Evolutionary conservation across 2,329 filamentous ascomycete species (phyloP).

Genomic region (Fusarium penzigii): DNA sequence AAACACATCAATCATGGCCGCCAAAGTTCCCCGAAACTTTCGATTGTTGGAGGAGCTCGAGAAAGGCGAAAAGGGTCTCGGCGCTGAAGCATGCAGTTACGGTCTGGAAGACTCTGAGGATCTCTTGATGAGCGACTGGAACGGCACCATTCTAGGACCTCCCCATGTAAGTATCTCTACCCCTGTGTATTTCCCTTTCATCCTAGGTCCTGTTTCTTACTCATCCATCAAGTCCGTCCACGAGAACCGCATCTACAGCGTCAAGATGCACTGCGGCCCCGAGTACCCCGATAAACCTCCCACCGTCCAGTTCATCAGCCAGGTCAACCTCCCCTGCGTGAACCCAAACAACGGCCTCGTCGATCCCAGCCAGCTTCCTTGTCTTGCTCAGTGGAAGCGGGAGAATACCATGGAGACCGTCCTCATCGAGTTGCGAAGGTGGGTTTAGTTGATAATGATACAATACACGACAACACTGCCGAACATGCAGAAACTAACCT

Average conservation of each 20-base stretch:
- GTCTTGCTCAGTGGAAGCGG: conserved; percentile 86
- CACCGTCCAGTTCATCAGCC: conserved; percentile 87
- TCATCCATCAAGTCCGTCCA: conserved; percentile 71
- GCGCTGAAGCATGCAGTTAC: conserved; percentile 96
- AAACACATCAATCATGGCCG: conserved; percentile 33
- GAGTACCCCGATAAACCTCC: conserved; percentile 89
- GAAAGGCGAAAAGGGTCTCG: conserved; percentile 97
- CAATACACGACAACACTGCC: neutral
- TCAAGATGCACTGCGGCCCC: conserved; percentile 92
- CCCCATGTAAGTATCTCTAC: conserved; percentile 71
- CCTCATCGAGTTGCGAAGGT: conserved; percentile 82
- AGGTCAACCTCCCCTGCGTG: conserved; percentile 96
- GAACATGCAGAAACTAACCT: conserved; percentile 2
- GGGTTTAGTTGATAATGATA: conserved; percentile 20
- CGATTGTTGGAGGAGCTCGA: conserved; percentile 95
- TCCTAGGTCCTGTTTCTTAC: conserved; percentile 7
- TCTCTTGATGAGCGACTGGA: conserved; percentile 97
- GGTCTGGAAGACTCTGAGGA: conserved; percentile 93
- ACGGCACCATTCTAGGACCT: conserved; percentile 93
- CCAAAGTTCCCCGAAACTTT: conserved; percentile 89
- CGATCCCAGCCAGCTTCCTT: conserved; percentile 80
- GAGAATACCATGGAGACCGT: conserved; percentile 96
- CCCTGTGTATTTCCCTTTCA: neutral
- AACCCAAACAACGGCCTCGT: conserved; percentile 79
- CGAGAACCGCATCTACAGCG: conserved; percentile 98